Evolutionary conservation across 352 stramenopile genomes (phyloP).

Genomic region (Phytophthora aleatoria): DNA sequence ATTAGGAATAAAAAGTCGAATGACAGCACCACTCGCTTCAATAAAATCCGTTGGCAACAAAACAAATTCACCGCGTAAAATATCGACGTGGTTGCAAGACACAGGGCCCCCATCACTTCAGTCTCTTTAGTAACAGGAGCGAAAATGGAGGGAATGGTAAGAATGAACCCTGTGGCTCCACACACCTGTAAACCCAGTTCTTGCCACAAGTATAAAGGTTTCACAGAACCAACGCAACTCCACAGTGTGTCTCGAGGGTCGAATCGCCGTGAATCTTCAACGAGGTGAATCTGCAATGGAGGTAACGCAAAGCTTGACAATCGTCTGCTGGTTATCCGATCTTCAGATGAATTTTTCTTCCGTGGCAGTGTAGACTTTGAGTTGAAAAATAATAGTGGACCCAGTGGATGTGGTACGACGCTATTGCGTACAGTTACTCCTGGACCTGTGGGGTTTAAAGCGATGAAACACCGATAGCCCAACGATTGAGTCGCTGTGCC

Average conservation of each 20-base stretch:
- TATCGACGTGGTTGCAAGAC: constrained; percentile 5
- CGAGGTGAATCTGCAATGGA: constrained; percentile 30
- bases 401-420: constrained; percentile 24
- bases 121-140: not conserved
- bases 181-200: constrained; percentile 10
- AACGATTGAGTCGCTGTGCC: constrained; percentile 23
- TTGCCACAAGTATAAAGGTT: constrained; percentile 24
- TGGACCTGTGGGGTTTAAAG: constrained; percentile 18
- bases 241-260: constrained; percentile 24
- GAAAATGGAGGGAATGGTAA: constrained; percentile 32
- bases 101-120: constrained; percentile 9
- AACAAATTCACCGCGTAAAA: constrained; percentile 12
- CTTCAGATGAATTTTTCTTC: constrained; percentile 2
- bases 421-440: constrained; percentile 14
- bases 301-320: constrained; percentile 10
- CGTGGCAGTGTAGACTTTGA: constrained; percentile 11
- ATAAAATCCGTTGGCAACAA: constrained; percentile 23
- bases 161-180: constrained; percentile 20
- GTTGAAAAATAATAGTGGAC: constrained; percentile 23
- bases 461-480: constrained; percentile 31
- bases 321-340: constrained; percentile 6
- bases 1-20: constrained; percentile 36
- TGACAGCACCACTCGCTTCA: constrained; percentile 21
- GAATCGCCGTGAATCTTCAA: constrained; percentile 19
- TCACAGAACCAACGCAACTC: constrained; percentile 4